Evolutionary conservation across 2,329 filamentous ascomycete species (phyloP), one percentile per base, ranked within the genome.

Genomic region (Teratosphaeria zuluensis): DNA sequence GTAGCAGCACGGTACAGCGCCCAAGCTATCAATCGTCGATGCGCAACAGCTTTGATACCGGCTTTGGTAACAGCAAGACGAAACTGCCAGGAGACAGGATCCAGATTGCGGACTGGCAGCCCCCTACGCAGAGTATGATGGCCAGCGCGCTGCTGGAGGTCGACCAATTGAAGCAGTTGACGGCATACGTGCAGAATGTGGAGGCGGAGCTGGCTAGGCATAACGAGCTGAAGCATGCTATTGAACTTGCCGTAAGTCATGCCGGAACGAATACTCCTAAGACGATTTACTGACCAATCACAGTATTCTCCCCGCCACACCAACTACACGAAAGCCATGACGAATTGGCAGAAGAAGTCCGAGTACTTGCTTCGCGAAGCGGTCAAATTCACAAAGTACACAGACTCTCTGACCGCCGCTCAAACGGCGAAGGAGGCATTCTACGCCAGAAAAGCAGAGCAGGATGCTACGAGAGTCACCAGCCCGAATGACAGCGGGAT

Each of bases 321-420:
- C 42, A 97, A 97, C 68, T 83, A 86, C 16, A 79, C 78, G 62
- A 92, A 88, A 74, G 90, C 92, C 16, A 92, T 97, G 88, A 81
- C 86, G 21, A 99, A 99, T 74, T 99, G 94, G 92, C 92, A 99
- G 78, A 86, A 88, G 69, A 97, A 97, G 77, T 95, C 90, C 58
- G 87, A 89, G 32, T 96, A 97, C 71, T 77, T 99, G 48, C 80
- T 97, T 12, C 81, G 89, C 38, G 94, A 99, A 76, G 96, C 95
- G 72, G 91, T 97, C 73, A 97, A 97, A 74, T 97, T 96, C 76
- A 81, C 88, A 61, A 97, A 92, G 0, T 99, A 97, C 69, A 92
- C 96, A 65, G 94, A 97, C 72, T 86, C 85, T 35, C 77, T 99
- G 55, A 80, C 85, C 59, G 82, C 84, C 42, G 92, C 92, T 0